Conservation (phyloP, 2,329 filamentous ascomycete species). For the Tolypocladium guangdongense region DNA sequence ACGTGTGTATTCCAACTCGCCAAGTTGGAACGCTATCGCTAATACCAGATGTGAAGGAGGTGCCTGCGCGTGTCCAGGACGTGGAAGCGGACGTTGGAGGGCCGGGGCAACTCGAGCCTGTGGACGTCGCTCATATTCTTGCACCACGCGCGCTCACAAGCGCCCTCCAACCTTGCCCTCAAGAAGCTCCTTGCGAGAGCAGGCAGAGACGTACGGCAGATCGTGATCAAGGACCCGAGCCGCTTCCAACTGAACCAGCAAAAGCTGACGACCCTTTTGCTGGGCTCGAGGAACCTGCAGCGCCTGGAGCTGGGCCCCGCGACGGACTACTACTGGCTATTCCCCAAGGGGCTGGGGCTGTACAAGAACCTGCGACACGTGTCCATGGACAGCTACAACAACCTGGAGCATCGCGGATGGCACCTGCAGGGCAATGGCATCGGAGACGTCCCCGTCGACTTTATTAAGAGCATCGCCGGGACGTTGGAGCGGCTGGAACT, state of each 20-base stretch:
- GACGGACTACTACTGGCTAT: neutral
- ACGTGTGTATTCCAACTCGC: slow-evolving; percentile 11
- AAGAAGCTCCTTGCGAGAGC: slow-evolving; percentile 20
- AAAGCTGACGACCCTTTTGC: slow-evolving; percentile 16
- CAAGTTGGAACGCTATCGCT: neutral
- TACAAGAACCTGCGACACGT: slow-evolving; percentile 6
- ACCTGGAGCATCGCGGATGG: slow-evolving; percentile 3
- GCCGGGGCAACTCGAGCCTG: slow-evolving; percentile 15
- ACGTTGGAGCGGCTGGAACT: slow-evolving; percentile 13
- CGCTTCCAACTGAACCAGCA: slow-evolving; percentile 18
- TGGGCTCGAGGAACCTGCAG: slow-evolving; percentile 15
- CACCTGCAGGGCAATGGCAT: neutral
- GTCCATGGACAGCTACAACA: slow-evolving; percentile 3
- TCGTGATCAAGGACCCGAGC: slow-evolving; percentile 14
- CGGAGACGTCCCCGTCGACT: slow-evolving; percentile 3
- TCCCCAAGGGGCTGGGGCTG: slow-evolving; percentile 2
- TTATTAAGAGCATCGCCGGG: slow-evolving; percentile 7
- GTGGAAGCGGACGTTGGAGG: slow-evolving; percentile 19
- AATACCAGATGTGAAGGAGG: slow-evolving; percentile 7
- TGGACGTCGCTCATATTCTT: slow-evolving; percentile 22
- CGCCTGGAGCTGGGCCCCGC: slow-evolving; percentile 13
- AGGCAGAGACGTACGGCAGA: slow-evolving; percentile 15
- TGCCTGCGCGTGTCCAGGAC: slow-evolving; percentile 21
- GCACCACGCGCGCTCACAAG: neutral
- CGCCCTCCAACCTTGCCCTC: slow-evolving; percentile 8